These are phyloP conservation scores for Paramyrothecium roridum DNA, from an alignment of 2,329 filamentous ascomycete genomes.

Conservation along the genomic window DNA sequence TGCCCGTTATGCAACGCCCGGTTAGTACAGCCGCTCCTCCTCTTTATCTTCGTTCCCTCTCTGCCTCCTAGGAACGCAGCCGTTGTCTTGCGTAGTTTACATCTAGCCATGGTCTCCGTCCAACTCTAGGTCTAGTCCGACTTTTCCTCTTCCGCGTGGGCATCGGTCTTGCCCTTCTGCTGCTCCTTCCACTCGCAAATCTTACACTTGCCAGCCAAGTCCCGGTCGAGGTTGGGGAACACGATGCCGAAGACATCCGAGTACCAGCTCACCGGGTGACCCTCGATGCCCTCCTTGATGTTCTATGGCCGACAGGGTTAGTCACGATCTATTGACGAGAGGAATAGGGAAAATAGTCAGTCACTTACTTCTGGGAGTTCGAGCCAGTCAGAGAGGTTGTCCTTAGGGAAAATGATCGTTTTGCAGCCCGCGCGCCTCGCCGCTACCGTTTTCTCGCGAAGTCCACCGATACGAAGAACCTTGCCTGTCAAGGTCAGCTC, in stretches of 20 bases:
- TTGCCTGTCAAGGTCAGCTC: slow-evolving; percentile 97
- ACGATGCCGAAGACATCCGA: slow-evolving; percentile 87
- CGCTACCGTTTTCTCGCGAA: slow-evolving; percentile 96
- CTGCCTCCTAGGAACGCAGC: background rate
- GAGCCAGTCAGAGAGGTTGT: slow-evolving; percentile 96
- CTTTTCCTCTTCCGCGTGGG: slow-evolving; percentile 31
- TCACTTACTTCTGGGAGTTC: slow-evolving; percentile 90
- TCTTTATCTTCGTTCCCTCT: background rate
- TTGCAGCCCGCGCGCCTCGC: slow-evolving; percentile 88
- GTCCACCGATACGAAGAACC: slow-evolving; percentile 87
- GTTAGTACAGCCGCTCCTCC: background rate
- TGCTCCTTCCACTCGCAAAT: slow-evolving; percentile 51
- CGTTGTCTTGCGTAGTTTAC: background rate
- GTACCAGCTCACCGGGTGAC: slow-evolving; percentile 91
- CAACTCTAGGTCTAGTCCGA: slow-evolving; percentile 21
- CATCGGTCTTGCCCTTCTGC: slow-evolving; percentile 33
- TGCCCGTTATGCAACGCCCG: background rate
- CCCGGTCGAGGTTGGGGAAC: slow-evolving; percentile 76
- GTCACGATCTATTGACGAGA: slow-evolving; percentile 7
- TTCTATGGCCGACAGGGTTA: slow-evolving; percentile 57
- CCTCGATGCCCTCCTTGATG: slow-evolving; percentile 94
- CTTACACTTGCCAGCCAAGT: slow-evolving; percentile 73
- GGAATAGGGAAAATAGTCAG: background rate
- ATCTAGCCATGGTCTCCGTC: background rate
- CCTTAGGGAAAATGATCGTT: slow-evolving; percentile 89